Base-by-base conservation (phyloP, 2,329 filamentous ascomycete genomes). In the Stachybotrys echinatus region DNA sequence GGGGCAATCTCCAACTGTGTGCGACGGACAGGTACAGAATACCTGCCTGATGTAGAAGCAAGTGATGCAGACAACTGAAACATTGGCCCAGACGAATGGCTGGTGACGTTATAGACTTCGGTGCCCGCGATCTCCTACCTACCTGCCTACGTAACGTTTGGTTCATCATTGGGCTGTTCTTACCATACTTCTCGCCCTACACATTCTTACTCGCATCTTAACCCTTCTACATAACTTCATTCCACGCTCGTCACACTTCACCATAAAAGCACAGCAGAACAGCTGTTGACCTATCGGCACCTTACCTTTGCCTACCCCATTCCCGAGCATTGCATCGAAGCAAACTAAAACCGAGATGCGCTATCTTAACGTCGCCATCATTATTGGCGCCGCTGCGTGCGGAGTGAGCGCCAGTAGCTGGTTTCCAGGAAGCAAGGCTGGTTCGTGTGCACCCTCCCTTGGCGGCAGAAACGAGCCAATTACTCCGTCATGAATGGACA, bases 391-490 rank as follows among this genome's bases (percentile, higher is more conserved):
- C 51, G 86, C 88, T 65, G 81, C 86, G 39, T 82, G 89, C 64
- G 79, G 78, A 54, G 84, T 82, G 45, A 72, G 83, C 55, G 89
- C 85, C 56, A 91, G 85, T 73, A 87, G 74, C 69, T 96, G 91
- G 91, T 91, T 95, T 66, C 83, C 68, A 17, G 68, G 68, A n/a
- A 60, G 81, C 65, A 94, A 90, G 71, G 77, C 89, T 64, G 87
- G 92, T 95, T 79, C 61, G 88, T 56, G 18, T 37, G 38, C 18
- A 37, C 10, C 5, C 23, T 5, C 3, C 31, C 14, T 19, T 42
- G 10, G 27, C 27, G 27, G 10, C 27, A 14, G 14, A 34, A 8
- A 34, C 27, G 27, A 34, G 27, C 14, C 10, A 5, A 8, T 34
- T 8, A 10, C 5, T 34, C 10, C 27, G 14, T 34, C 14, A 5